phyloP scores from a whole-genome alignment of 2,329 filamentous ascomycete genomes.

The Diaporthe eres region DNA sequence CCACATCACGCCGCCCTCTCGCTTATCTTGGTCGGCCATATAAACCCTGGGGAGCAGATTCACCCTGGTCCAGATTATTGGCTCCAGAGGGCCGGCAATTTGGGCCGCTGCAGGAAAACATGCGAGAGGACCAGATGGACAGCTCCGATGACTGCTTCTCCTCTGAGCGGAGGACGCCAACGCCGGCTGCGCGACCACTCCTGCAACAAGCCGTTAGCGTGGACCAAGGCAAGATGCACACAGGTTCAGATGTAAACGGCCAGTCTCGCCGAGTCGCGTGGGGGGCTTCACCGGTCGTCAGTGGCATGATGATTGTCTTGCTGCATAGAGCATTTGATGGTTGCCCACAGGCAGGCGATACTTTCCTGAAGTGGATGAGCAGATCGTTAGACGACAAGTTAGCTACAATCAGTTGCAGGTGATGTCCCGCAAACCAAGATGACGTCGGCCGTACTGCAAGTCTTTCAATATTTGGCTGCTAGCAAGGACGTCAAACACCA shows the following conservation, averaged over 20 bases:
- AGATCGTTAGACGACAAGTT: background rate
- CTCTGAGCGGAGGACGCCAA: slow-evolving; percentile 32
- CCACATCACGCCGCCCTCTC: slow-evolving; percentile 36
- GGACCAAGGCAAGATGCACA: slow-evolving; percentile 31
- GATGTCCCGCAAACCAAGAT: background rate
- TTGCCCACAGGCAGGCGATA: background rate
- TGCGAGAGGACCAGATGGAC: slow-evolving; percentile 25
- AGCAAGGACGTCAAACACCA: background rate
- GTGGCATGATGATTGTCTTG: slow-evolving; percentile 20
- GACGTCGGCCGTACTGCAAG: no score
- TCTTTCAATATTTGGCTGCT: background rate
- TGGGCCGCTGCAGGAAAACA: slow-evolving; percentile 30
- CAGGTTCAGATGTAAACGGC: slow-evolving; percentile 29
- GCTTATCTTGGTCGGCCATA: slow-evolving; percentile 39
- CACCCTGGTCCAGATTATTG: slow-evolving; percentile 29
- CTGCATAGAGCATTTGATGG: background rate
- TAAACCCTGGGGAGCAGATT: slow-evolving; percentile 30
- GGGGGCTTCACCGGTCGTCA: slow-evolving; percentile 26
- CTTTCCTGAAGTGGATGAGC: slow-evolving; percentile 1
- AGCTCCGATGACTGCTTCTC: slow-evolving; percentile 33
- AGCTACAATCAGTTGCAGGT: background rate
- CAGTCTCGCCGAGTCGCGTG: slow-evolving; percentile 18
- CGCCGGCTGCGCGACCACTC: slow-evolving; percentile 34
- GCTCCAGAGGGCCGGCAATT: slow-evolving; percentile 7
- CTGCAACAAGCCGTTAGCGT: slow-evolving; percentile 42